Evolutionary conservation across 176 grass and related monocot species (phyloP).

Genomic region (Tuctoria greenei): DNA sequence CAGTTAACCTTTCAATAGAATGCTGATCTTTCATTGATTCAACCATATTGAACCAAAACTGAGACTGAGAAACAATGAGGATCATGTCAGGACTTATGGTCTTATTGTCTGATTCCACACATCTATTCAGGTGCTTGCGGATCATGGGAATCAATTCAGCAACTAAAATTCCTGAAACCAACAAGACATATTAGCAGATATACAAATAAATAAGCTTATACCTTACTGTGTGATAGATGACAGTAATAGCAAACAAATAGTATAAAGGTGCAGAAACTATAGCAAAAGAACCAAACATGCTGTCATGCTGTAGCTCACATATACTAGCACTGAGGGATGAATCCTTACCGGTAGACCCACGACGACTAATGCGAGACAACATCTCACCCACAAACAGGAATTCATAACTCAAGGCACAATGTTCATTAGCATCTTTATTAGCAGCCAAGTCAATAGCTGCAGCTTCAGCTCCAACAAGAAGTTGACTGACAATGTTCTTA

Average conservation of each 20-base stretch:
- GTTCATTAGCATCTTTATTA: slow-evolving; percentile 39
- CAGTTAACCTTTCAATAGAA: slow-evolving; percentile 85
- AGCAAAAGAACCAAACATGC: slow-evolving; percentile 8
- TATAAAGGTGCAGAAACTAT: slow-evolving; percentile 1
- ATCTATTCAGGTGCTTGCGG: slow-evolving; percentile 60
- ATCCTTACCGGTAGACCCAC: slow-evolving; percentile 75
- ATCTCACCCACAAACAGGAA: slow-evolving; percentile 84
- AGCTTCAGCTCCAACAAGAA: slow-evolving; percentile 74
- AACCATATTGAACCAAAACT: slow-evolving; percentile 81
- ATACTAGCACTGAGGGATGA: slow-evolving; percentile 18
- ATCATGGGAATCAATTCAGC: slow-evolving; percentile 72
- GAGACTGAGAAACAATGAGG: slow-evolving; percentile 52
- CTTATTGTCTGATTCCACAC: slow-evolving; percentile 51
- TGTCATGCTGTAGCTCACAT: not conserved
- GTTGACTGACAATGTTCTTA: slow-evolving; percentile 58
- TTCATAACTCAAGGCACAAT: slow-evolving; percentile 33
- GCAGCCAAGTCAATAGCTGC: slow-evolving; percentile 29
- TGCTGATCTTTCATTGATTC: slow-evolving; percentile 83
- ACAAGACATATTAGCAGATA: slow-evolving; percentile 32
- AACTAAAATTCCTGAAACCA: slow-evolving; percentile 83
- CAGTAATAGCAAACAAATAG: not conserved
- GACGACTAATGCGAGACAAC: slow-evolving; percentile 84
- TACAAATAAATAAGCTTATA: slow-evolving; percentile 21
- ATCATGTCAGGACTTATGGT: slow-evolving; percentile 40
- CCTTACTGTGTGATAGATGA: not conserved